Evolutionary conservation across 176 grass and related monocot species (phyloP).

Genomic region (Musa beccarii): DNA sequence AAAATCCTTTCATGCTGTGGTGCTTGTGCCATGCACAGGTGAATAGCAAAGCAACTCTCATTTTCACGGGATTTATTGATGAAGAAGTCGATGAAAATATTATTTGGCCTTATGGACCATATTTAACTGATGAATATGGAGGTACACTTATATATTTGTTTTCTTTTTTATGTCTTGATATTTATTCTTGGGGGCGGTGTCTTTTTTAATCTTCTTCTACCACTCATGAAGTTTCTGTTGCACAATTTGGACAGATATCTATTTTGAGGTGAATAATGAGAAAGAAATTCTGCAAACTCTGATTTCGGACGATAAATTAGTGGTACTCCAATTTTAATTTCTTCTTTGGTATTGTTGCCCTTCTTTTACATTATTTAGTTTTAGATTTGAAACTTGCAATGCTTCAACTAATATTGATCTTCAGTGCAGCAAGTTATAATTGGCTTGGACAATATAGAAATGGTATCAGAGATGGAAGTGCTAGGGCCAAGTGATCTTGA

Average conservation of each 20-base stretch:
- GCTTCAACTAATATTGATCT: conserved; percentile 17
- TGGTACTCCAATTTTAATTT: conserved; percentile 33
- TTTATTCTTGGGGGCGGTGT: conserved; percentile 13
- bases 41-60: conserved; percentile 64
- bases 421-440: conserved; percentile 76
- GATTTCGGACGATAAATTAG: conserved; percentile 61
- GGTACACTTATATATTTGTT: conserved; percentile 30
- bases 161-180: background rate
- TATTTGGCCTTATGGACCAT: conserved; percentile 56
- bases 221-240: conserved; percentile 23
- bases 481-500: conserved; percentile 16
- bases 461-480: conserved; percentile 61
- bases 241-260: conserved; percentile 73
- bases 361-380: background rate
- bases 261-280: conserved; percentile 79
- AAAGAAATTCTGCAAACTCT: conserved; percentile 52
- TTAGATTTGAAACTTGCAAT: background rate
- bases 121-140: conserved; percentile 89
- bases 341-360: background rate
- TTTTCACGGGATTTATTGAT: conserved; percentile 47
- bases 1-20: background rate
- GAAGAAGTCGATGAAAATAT: conserved; percentile 51
- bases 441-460: conserved; percentile 68
- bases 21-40: conserved; percentile 26
- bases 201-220: conserved; percentile 2